Conservation (phyloP, 305 asterid species). For the Ajuga reptans region DNA sequence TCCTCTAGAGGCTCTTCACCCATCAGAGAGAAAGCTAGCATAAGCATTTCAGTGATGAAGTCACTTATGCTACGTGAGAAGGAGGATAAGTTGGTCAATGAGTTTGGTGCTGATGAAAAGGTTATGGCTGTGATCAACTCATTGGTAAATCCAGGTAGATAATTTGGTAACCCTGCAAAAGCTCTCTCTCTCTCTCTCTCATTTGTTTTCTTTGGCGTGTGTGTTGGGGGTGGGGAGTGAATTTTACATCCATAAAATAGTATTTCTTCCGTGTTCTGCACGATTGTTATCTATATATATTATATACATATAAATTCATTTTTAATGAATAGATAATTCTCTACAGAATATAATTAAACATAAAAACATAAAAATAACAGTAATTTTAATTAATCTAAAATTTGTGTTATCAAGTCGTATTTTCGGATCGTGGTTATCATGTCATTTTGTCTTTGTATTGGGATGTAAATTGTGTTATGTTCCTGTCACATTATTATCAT, state of each 20-base stretch:
- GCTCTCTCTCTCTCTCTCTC: not conserved
- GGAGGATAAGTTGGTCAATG: slow-evolving; percentile 65
- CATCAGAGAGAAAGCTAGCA: slow-evolving; percentile 85
- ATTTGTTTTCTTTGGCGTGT: not conserved
- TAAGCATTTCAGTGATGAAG: slow-evolving; percentile 82
- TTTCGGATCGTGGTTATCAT: no score
- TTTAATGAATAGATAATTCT: no score
- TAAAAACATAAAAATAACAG: no score
- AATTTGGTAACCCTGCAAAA: slow-evolving; percentile 38
- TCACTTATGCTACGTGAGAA: slow-evolving; percentile 85
- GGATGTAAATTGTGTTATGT: no score
- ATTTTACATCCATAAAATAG: not conserved
- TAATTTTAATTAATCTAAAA: no score
- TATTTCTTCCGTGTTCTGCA: no score
- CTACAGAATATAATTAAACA: no score
- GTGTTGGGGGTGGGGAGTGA: not conserved
- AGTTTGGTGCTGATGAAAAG: slow-evolving; percentile 77
- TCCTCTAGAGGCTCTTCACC: slow-evolving; percentile 89
- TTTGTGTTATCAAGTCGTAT: no score
- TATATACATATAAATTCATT: no score
- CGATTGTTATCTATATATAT: no score
- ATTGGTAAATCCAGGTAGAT: slow-evolving; percentile 80
- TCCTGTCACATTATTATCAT: no score
- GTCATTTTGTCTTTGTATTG: no score
- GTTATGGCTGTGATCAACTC: slow-evolving; percentile 59